Percentiles rank a stretch among this genome's conserved stretches.
These are phyloP conservation scores for carrot (Daucus carota) DNA, from an alignment of 129 eudicot genomes.

Conservation along the genomic window DH1_v3.0 NC_030385.2:30913001-30913500, in stretches of 20 bases:
- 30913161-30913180: slow-evolving; percentile 55
- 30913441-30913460: slow-evolving; percentile 76
- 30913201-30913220: slow-evolving; percentile 76
- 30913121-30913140: slow-evolving; percentile 77
- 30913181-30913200: slow-evolving; percentile 86
- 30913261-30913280: not conserved
- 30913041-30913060: not conserved
- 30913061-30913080: not conserved
- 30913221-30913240: slow-evolving; percentile 18
- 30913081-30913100: not conserved
- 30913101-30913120: slow-evolving; percentile 65
- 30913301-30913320: not conserved
- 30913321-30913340: slow-evolving; percentile 4
- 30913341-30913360: slow-evolving; percentile 22
- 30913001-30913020: not conserved
- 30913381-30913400: slow-evolving; percentile 55
- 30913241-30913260: slow-evolving; percentile 8
- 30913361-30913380: slow-evolving; percentile 97
- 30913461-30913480: slow-evolving; percentile 47
- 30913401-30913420: slow-evolving; percentile 61
- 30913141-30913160: slow-evolving; percentile 65
- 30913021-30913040: not conserved
- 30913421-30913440: slow-evolving; percentile 54
- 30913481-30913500: slow-evolving; percentile 51
- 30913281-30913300: not conserved